These are phyloP conservation scores for Sanguinoderma infundibulare DNA, from an alignment of 1,284 basidiomycete genomes.

Conservation along the genomic window DNA sequence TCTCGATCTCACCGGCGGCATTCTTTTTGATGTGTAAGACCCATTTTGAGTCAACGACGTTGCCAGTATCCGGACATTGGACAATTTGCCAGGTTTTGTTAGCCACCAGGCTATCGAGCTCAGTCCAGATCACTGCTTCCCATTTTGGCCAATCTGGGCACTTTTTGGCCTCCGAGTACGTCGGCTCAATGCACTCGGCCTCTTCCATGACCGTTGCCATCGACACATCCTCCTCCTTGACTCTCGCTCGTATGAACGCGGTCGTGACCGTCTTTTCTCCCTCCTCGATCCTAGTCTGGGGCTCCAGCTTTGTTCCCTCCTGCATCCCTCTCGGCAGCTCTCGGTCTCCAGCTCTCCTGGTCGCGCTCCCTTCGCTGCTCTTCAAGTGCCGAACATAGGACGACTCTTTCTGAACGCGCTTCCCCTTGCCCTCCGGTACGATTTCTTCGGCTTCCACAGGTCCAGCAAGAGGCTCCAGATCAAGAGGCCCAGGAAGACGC, in stretches of 20 bases:
- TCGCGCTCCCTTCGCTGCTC: not conserved
- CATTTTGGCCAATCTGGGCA: conserved; percentile 29
- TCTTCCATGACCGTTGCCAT: conserved; percentile 16
- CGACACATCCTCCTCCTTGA: conserved; percentile 7
- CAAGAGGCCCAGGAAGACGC: too few species aligned
- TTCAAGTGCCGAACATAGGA: not conserved
- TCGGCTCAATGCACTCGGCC: conserved; percentile 21
- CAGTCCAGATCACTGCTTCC: conserved; percentile 33
- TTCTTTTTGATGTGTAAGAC: conserved; percentile 40
- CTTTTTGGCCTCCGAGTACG: conserved; percentile 24
- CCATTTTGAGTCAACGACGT: conserved; percentile 35
- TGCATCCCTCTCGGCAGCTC: not conserved
- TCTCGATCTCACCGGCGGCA: conserved; percentile 30
- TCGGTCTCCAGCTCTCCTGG: not conserved
- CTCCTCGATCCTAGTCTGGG: not conserved
- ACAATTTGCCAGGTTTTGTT: conserved; percentile 32
- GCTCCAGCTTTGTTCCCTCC: not conserved
- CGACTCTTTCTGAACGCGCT: conserved; percentile 1
- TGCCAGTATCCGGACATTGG: conserved; percentile 22
- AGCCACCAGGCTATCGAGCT: conserved; percentile 27
- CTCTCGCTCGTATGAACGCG: not conserved
- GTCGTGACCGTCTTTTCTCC: conserved; percentile 2
- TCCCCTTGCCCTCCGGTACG: not conserved
- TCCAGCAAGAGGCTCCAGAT: not conserved
- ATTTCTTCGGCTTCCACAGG: not conserved